Base-by-base conservation (phyloP, 257 asterid species). In the Gentiana dahurica region DNA sequence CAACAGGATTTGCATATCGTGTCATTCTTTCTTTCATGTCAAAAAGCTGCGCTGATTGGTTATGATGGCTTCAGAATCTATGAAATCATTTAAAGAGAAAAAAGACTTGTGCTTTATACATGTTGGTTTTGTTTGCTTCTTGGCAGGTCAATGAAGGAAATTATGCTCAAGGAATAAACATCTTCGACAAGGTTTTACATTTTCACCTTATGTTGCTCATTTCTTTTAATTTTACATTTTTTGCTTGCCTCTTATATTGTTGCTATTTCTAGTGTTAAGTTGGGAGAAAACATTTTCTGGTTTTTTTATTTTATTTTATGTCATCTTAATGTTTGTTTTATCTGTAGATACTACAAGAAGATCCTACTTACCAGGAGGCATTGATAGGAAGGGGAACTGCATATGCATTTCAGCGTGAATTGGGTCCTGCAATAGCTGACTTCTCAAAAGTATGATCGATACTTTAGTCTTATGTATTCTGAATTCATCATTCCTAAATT, bases 331-430 rank as follows among this genome's bases (percentile, higher is more conserved):
- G 24, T 24, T 24, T 24, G 24, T 53, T 64, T 57, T 37, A 39
- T 44, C 66, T 55, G 58, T 77, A 91, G 98, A 87, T 91, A 66
- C 82, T 91, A 58, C 71, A 75, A 73, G 94, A 87, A 71, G 95
- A 91, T 55, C 93, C 98, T 45, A 87, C 71, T 65, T 92, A 92
- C 70, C 88, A 95, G 9, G 99, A 92, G 80, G 97, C 99, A 60
- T 72, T 92, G 62, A 81, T 92, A 65, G 99, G 99, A 69, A 78
- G 99, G 74, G 99, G 99, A 72, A 92, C 99, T 12, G 95, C 99
- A 43, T 83, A 85, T 81, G 99, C 99, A 67, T 92, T 92, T 66
- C 90, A 84, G 68, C 83, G 95, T 64, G 99, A 92, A 78, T 83
- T 92, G 50, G 91, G 85, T 71, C 73, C 94, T 57, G 99, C 99